Evolutionary conservation across 345 rosid species (phyloP).

Genomic region (Eutrema yunnanense): DNA sequence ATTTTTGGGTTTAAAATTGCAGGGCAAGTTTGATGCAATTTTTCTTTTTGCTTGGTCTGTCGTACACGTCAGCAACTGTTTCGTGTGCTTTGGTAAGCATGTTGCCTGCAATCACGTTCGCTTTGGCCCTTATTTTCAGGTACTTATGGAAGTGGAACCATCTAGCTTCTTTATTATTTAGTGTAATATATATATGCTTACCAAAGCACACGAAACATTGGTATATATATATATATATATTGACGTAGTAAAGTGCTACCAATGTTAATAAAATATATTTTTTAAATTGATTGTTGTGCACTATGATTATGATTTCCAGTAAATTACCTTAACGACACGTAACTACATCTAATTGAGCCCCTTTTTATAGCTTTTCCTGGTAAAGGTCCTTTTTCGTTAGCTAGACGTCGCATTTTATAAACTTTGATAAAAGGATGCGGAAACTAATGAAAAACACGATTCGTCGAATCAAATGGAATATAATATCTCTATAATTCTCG

Average conservation of each 20-base stretch:
- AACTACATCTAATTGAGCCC: not conserved
- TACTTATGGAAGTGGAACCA: constrained; percentile 10
- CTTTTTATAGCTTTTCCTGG: not conserved
- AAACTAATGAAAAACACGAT: not conserved
- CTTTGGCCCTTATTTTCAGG: constrained; percentile 50
- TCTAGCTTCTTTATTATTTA: not conserved
- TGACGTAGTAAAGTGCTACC: not conserved
- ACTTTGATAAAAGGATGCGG: not conserved
- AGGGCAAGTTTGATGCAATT: constrained; percentile 50
- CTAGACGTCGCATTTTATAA: constrained; percentile 7
- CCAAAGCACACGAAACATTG: no score
- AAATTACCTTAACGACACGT: constrained; percentile 6
- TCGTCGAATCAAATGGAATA: not conserved
- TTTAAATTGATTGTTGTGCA: not conserved
- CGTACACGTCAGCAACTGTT: constrained; percentile 54
- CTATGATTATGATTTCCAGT: constrained; percentile 5
- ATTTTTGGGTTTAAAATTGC: not conserved
- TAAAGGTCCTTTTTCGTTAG: constrained; percentile 12
- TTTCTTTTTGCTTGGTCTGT: constrained; percentile 49
- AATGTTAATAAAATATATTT: not conserved
- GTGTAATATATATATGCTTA: not conserved
- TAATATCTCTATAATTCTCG: not conserved
- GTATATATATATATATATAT: not conserved
- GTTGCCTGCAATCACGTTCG: constrained; percentile 56
- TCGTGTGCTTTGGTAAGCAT: constrained; percentile 51